Evolutionary conservation across 805 yeast genomes (phyloP).

Genomic region (Hanseniaspora valbyensis): DNA sequence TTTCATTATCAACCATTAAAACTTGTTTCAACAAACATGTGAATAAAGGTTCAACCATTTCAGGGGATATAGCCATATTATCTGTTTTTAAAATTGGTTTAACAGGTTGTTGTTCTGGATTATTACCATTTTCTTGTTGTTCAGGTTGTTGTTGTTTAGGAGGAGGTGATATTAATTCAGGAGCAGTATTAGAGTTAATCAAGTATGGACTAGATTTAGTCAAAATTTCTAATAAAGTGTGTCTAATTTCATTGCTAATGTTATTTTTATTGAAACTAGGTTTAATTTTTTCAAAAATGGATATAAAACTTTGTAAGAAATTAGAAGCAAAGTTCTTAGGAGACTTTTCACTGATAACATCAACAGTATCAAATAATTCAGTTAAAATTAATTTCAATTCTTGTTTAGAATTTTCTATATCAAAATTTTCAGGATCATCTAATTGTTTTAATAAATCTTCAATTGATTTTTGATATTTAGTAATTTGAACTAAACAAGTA

Average conservation of each 20-base stretch:
- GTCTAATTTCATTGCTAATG: slow-evolving; percentile 11
- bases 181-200: slow-evolving; percentile 1
- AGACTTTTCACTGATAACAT: slow-evolving; percentile 10
- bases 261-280: background rate
- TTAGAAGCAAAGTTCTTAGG: slow-evolving; percentile 2
- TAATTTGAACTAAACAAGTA: slow-evolving; percentile 3
- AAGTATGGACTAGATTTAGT: slow-evolving; percentile 7
- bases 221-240: slow-evolving; percentile 11
- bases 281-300: background rate
- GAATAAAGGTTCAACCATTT: slow-evolving; percentile 9
- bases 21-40: slow-evolving; percentile 38
- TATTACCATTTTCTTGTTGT: background rate
- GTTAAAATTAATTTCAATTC: slow-evolving; percentile 7
- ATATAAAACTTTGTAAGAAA: background rate
- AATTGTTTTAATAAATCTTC: background rate
- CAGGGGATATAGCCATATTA: slow-evolving; percentile 2
- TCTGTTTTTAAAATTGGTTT: slow-evolving; percentile 8
- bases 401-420: background rate
- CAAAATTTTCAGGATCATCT: background rate
- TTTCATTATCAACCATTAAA: slow-evolving; percentile 77
- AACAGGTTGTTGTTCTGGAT: background rate
- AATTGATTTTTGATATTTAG: slow-evolving; percentile 5
- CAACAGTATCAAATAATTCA: slow-evolving; percentile 14
- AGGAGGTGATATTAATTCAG: background rate
- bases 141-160: slow-evolving; percentile 1